Evolutionary conservation across 306 rosid genomes (phyloP), one percentile per base, ranked within the genome.

Genomic region (apple (Malus domestica)): DNA sequence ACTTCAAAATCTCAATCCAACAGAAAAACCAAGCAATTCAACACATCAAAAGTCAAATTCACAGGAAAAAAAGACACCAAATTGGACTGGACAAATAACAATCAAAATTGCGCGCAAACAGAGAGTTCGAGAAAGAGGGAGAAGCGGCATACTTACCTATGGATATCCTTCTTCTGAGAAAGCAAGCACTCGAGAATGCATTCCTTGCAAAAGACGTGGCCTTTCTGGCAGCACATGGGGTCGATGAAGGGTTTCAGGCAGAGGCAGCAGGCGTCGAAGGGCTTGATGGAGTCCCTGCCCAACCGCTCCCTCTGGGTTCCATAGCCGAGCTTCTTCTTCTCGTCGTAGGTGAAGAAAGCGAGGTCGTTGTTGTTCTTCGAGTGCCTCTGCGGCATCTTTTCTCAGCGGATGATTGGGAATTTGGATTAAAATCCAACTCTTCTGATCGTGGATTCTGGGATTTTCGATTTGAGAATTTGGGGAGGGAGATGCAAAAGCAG

Each of bases 281-380:
- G 99, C 82, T 96, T 96, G 67, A 96, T 92, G 15, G 99, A 96
- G 75, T 92, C 99, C 80, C 72, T 87, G 2, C 99, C 99, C 0
- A 96, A 81, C 70, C 99, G 83, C 93, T 96, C 99, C 86, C 81
- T 89, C 88, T 96, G 99, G 20, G 99, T 96, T 2, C 99, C 99
- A 77, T 90, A 96, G 1, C 99, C 97, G 1, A 95, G 93, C 81
- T 90, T 89, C 5, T 89, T 87, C 83, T 95, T 95, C 93, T 95
- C 99, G 42, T 95, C 99, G 66, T 96, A 96, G 42, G 99, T 96
- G 96, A 96, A 96, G 93, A 89, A 96, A 32, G 99, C 98, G 25
- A 96, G 97, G 69, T 96, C 99, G 78, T 95, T 92, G 90, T 95
- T 95, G 87, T 95, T 95, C 88, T 95, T 95, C 64, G 99, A 95